Evolutionary conservation across 345 rosid species (phyloP).

Genomic region (Pistacia vera): DNA sequence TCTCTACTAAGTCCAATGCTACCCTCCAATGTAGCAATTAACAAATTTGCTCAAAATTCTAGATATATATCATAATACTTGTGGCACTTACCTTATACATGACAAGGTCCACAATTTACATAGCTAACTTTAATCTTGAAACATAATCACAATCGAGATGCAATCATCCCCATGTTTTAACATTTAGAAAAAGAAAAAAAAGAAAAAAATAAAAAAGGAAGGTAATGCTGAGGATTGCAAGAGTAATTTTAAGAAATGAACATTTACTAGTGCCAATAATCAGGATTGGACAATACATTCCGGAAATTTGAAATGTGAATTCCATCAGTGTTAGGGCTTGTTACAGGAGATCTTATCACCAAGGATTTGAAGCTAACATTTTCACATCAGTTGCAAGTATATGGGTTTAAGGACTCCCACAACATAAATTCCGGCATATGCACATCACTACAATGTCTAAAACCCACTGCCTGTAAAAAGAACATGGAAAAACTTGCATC

Average conservation of each 20-base stretch:
- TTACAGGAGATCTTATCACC: constrained; percentile 22
- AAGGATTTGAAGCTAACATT: constrained; percentile 13
- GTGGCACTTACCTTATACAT: constrained; percentile 31
- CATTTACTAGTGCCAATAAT: constrained; percentile 29
- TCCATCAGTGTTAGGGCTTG: constrained; percentile 55
- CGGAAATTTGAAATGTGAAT: constrained; percentile 29
- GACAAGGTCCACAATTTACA: constrained; percentile 36
- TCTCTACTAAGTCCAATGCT: constrained; percentile 35
- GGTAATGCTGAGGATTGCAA: too few relatives aligned
- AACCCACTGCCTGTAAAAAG: constrained; percentile 19
- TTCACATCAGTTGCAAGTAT: not conserved
- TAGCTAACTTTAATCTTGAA: constrained; percentile 7
- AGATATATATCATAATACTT: too few relatives aligned
- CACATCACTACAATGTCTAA: constrained; percentile 15
- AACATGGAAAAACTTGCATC: not conserved
- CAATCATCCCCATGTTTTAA: constrained; percentile 33
- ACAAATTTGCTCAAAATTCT: too few relatives aligned
- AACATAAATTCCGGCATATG: not conserved
- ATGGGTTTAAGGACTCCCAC: constrained; percentile 34
- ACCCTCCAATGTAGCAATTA: too few relatives aligned
- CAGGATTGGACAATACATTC: constrained; percentile 7
- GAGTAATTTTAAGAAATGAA: not conserved
- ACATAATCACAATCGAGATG: constrained; percentile 24
- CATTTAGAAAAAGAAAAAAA: not conserved
- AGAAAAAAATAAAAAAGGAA: too few relatives aligned